A percentile compares a stretch with the other conserved stretches of the same genome.
Conservation (phyloP, 1,284 basidiomycete genomes). For the Puccinia sorghi region DNA sequence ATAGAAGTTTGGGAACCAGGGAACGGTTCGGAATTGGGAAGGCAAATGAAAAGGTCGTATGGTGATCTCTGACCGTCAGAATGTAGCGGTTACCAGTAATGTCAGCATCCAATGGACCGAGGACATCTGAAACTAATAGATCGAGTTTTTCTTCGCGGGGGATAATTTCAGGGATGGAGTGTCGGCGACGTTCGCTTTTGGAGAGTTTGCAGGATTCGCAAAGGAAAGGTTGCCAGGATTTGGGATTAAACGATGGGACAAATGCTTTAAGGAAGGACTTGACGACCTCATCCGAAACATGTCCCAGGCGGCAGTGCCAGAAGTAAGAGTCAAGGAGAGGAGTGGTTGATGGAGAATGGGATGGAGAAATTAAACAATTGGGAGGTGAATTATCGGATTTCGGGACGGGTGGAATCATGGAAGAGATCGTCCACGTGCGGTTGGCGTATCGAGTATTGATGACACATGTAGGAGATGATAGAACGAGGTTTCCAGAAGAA, state of each 20-base stretch:
- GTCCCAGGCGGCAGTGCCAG: constrained; percentile 9
- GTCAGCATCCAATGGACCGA: background rate
- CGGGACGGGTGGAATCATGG: too few relatives aligned
- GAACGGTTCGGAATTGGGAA: background rate
- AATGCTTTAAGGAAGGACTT: background rate
- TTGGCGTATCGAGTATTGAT: too few relatives aligned
- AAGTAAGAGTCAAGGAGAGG: background rate
- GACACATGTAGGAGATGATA: too few relatives aligned
- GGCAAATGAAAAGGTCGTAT: background rate
- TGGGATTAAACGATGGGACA: background rate
- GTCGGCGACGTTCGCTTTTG: background rate
- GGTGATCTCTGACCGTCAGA: background rate
- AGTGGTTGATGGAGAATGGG: too few relatives aligned
- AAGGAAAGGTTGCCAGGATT: background rate
- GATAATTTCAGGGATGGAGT: background rate
- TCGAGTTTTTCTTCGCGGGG: background rate
- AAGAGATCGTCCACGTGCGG: too few relatives aligned
- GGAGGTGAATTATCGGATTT: too few relatives aligned
- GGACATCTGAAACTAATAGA: constrained; percentile 10
- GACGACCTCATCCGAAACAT: background rate
- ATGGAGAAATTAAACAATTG: too few relatives aligned
- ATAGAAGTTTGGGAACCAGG: background rate
- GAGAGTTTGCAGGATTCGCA: constrained; percentile 1
- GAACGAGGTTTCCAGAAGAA: too few relatives aligned
- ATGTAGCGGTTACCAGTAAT: background rate